These are phyloP conservation scores for Pseudopyrenochaeta lycopersici DNA, from an alignment of 2,329 filamentous ascomycete species.

Conservation along the genomic window DNA sequence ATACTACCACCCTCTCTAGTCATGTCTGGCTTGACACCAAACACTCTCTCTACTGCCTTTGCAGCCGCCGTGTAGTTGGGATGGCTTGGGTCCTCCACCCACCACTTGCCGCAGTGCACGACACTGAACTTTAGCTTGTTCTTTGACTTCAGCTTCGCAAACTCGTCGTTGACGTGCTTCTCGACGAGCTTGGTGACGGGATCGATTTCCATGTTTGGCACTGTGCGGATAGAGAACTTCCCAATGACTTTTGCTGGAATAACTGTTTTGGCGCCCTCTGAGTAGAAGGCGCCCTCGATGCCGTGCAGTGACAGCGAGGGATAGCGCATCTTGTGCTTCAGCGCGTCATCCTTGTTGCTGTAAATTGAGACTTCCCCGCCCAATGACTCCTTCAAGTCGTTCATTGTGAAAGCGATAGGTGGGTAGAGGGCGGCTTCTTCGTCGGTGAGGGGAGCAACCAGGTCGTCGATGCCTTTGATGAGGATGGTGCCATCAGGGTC, in stretches of 20 bases:
- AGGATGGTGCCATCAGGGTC: slow-evolving; percentile 91
- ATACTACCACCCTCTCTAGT: slow-evolving; percentile 97
- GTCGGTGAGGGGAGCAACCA: slow-evolving; percentile 86
- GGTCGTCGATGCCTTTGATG: slow-evolving; percentile 92
- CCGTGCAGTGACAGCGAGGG: slow-evolving; percentile 95
- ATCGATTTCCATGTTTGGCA: slow-evolving; percentile 95
- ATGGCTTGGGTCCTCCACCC: slow-evolving; percentile 96
- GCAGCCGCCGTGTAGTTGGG: slow-evolving; percentile 97
- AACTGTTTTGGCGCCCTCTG: slow-evolving; percentile 95
- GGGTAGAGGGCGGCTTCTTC: slow-evolving; percentile 91
- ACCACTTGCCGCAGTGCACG: slow-evolving; percentile 97
- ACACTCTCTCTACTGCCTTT: slow-evolving; percentile 96
- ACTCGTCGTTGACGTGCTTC: slow-evolving; percentile 83
- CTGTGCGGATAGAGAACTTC: slow-evolving; percentile 98
- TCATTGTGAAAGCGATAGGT: slow-evolving; percentile 93
- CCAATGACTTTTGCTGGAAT: slow-evolving; percentile 97
- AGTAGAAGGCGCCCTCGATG: slow-evolving; percentile 92
- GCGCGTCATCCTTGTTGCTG: slow-evolving; percentile 85
- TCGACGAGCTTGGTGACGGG: slow-evolving; percentile 86
- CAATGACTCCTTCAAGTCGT: slow-evolving; percentile 89
- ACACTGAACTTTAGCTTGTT: slow-evolving; percentile 84
- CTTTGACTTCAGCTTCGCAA: slow-evolving; percentile 88
- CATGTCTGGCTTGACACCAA: slow-evolving; percentile 91
- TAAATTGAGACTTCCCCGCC: slow-evolving; percentile 89
- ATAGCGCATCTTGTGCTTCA: slow-evolving; percentile 96